Base-by-base conservation (phyloP, 192 early-diverging fungal species). In the Backusella macrospora region DNA sequence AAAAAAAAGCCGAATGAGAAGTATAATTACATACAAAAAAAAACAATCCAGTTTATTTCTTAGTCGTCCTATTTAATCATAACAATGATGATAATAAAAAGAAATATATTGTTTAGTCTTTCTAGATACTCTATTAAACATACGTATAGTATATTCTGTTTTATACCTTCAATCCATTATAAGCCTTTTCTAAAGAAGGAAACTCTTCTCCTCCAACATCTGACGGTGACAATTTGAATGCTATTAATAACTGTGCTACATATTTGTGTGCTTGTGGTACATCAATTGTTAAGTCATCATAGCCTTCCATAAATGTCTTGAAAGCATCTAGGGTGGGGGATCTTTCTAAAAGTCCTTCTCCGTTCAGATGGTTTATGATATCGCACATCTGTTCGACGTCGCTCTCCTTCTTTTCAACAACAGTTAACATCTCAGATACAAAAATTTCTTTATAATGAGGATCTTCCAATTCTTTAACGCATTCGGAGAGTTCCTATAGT, bases 281-380 rank as follows among this genome's bases (percentile, higher is more conserved):
- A 73, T 80, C 79, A 47, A 80, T 80, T 2, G 67, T 76, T 46
- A 80, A 65, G 71, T 80, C 79, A 62, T 80, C 79, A 21, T 76
- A 76, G 9, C 45, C 47, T 37, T 76, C 79, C 75, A 80, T 76
- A 59, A 80, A 76, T 21, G 43, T 62, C 59, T 73, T 63, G 47
- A 80, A 48, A 16, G 70, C 78, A 23, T 80, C 48, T 26, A 66
- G 29, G 26, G 34, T 76, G 10, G 71, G 14, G 37, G 69, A 42
- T 42, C 65, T 70, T 3, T 62, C 39, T 7, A 80, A 69, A 18
- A 73, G 46, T 6, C 44, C 46, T 12, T 76, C 75, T 38, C 49
- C 62, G n/a, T 76, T 34, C 7, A 78, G 65, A 12, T 38, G 6
- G 6, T 18, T 0, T 16, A 73, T 63, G 5, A 55, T 59, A 6